Conservation (phyloP, 371 early-diverging fungal genomes). For the Actinomortierella ambigua region DNA sequence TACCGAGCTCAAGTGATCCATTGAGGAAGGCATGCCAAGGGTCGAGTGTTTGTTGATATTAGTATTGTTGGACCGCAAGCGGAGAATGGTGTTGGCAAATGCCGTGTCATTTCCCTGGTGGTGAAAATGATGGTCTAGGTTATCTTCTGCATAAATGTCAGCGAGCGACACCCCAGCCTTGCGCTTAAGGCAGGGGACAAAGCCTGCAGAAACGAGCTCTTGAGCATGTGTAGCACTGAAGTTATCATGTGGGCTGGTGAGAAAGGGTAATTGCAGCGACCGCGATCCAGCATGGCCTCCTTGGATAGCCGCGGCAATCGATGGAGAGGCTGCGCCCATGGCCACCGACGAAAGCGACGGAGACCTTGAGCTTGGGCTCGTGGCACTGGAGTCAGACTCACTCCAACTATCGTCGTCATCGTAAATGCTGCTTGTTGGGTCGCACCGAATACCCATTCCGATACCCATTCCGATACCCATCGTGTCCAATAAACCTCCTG, state of each 20-base stretch:
- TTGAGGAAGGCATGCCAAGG: not conserved
- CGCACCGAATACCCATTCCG: conserved; percentile 56
- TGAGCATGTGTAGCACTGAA: conserved; percentile 18
- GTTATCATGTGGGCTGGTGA: not conserved
- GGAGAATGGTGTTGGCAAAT: conserved; percentile 13
- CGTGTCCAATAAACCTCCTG: too few relatives aligned
- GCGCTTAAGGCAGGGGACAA: conserved; percentile 16
- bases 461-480: conserved; percentile 9
- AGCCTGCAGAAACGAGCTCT: conserved; percentile 17
- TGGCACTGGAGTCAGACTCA: conserved; percentile 19
- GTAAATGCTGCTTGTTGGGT: conserved; percentile 62
- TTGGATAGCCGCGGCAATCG: conserved; percentile 4
- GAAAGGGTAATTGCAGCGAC: conserved; percentile 3
- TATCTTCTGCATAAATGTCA: conserved; percentile 26
- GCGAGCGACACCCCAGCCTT: conserved; percentile 33
- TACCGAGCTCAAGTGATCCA: not conserved
- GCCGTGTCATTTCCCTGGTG: conserved; percentile 10
- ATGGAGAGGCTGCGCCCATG: conserved; percentile 64
- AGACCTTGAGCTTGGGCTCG: conserved; percentile 57
- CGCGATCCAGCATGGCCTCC: conserved; percentile 4
- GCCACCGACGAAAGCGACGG: conserved; percentile 95
- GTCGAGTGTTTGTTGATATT: not conserved
- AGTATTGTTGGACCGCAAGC: not conserved
- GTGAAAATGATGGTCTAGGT: not conserved
- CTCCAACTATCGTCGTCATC: conserved; percentile 25